A percentile compares a stretch with the other conserved stretches of the same genome.
phyloP scores from a whole-genome alignment of 2,329 filamentous ascomycete species.

The Periconia sp. region DNA sequence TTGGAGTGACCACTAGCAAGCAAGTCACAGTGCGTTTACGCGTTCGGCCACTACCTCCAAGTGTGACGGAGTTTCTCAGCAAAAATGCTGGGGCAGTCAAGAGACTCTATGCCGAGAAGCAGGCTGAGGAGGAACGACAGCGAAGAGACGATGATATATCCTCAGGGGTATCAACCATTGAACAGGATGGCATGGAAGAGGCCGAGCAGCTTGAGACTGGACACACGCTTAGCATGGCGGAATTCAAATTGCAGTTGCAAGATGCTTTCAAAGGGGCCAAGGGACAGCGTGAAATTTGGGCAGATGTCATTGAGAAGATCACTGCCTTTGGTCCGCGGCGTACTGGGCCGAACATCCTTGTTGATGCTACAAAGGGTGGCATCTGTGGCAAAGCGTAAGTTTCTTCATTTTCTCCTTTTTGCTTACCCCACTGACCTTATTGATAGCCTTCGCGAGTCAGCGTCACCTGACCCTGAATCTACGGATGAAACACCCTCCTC shows the following conservation, averaged over 20 bases:
- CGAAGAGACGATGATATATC: constrained; percentile 36
- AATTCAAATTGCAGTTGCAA: constrained; percentile 78
- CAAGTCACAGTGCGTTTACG: constrained; percentile 79
- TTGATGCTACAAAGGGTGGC: constrained; percentile 78
- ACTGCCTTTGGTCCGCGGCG: constrained; percentile 88
- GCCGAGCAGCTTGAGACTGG: constrained; percentile 62
- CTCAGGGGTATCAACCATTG: constrained; percentile 56
- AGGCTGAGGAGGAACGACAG: constrained; percentile 54
- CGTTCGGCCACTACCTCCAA: constrained; percentile 77
- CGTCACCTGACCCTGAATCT: constrained; percentile 44
- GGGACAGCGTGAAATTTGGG: constrained; percentile 77
- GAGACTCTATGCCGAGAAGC: constrained; percentile 74
- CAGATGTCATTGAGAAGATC: constrained; percentile 77
- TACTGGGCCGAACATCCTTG: constrained; percentile 84
- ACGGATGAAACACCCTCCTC: constrained; percentile 26
- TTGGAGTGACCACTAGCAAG: constrained; percentile 80
- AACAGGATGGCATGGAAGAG: constrained; percentile 53
- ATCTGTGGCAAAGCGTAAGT: constrained; percentile 76
- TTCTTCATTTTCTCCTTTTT: neutral
- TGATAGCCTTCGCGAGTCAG: constrained; percentile 32
- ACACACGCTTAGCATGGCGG: constrained; percentile 70
- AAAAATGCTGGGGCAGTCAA: constrained; percentile 84
- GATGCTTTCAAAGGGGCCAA: constrained; percentile 73
- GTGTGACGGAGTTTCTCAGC: constrained; percentile 82
- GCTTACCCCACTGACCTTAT: constrained; percentile 11